Conservation (phyloP, 345 rosid genomes). For the Camelina hispida region DNA sequence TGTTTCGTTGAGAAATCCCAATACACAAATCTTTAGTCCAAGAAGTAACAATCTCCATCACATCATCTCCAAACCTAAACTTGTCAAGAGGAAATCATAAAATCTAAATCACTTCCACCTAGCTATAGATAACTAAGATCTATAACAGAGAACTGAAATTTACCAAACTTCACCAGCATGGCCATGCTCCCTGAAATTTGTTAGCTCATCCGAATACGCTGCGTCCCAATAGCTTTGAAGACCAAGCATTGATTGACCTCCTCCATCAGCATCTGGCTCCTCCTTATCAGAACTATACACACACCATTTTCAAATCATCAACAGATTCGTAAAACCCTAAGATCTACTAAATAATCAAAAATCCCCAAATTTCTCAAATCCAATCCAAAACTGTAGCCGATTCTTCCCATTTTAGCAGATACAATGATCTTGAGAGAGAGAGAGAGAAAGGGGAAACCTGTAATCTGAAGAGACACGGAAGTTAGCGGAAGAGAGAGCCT, state of each 20-base stretch:
- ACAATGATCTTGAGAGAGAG: not conserved
- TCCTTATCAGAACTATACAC: constrained; percentile 85
- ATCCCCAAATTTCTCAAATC: constrained; percentile 5
- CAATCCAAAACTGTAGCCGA: not conserved
- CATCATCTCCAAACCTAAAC: constrained; percentile 90
- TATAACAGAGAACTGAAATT: constrained; percentile 2
- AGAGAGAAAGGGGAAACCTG: constrained; percentile 45
- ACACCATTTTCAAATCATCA: constrained; percentile 29
- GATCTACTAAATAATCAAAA: not conserved
- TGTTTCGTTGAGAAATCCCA: constrained; percentile 58
- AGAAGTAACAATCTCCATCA: constrained; percentile 85
- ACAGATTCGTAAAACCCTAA: constrained; percentile 30
- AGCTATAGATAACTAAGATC: not conserved
- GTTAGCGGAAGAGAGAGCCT: constrained; percentile 77
- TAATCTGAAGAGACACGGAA: constrained; percentile 84
- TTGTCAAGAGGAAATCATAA: constrained; percentile 26
- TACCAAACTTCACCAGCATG: constrained; percentile 97
- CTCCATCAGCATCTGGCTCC: constrained; percentile 82
- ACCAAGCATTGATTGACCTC: constrained; percentile 80
- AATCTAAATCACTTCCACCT: not conserved
- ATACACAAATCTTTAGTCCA: constrained; percentile 87
- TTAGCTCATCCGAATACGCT: constrained; percentile 88
- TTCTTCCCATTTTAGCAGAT: not conserved
- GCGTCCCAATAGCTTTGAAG: constrained; percentile 95
- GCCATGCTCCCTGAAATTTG: constrained; percentile 90